Conservation (phyloP, 257 asterid species). For the Gynochthodes officinalis region DNA sequence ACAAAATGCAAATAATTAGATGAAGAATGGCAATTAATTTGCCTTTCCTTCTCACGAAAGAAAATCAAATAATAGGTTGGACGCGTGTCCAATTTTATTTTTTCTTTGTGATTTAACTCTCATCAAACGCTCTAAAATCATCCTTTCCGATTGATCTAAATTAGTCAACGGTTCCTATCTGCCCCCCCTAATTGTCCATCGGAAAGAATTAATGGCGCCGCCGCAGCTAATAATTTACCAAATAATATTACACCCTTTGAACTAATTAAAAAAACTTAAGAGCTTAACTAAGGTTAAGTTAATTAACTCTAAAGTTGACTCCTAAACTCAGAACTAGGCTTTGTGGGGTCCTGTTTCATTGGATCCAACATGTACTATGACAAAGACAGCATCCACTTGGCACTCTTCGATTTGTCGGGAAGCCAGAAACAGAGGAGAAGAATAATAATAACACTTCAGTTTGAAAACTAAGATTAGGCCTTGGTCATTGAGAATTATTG, state of each 20-base stretch:
- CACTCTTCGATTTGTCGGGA: constrained; percentile 9
- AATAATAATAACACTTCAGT: not conserved
- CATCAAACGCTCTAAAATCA: no score
- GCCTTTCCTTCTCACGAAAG: not conserved
- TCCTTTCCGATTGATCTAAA: not conserved
- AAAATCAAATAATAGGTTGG: constrained; percentile 7
- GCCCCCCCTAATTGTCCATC: constrained; percentile 20
- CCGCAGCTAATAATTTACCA: constrained; percentile 17
- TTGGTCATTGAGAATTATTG: constrained; percentile 28
- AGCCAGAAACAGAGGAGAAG: constrained; percentile 21
- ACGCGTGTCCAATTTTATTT: constrained; percentile 18
- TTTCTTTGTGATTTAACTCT: no score
- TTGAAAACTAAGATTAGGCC: constrained; percentile 32
- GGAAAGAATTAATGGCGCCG: constrained; percentile 34
- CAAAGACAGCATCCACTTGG: constrained; percentile 40
- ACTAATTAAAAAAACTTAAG: not conserved
- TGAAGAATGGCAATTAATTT: not conserved
- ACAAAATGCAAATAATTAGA: not conserved
- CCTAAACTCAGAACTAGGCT: constrained; percentile 30
- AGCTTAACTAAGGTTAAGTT: constrained; percentile 31
- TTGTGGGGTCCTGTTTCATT: constrained; percentile 47
- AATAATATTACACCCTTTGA: constrained; percentile 2
- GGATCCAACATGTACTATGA: constrained; percentile 49
- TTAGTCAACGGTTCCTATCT: constrained; percentile 30
- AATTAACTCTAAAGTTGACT: constrained; percentile 53